Base-by-base conservation (phyloP, 805 yeast species). In the Deakozyma indianensis region DNA sequence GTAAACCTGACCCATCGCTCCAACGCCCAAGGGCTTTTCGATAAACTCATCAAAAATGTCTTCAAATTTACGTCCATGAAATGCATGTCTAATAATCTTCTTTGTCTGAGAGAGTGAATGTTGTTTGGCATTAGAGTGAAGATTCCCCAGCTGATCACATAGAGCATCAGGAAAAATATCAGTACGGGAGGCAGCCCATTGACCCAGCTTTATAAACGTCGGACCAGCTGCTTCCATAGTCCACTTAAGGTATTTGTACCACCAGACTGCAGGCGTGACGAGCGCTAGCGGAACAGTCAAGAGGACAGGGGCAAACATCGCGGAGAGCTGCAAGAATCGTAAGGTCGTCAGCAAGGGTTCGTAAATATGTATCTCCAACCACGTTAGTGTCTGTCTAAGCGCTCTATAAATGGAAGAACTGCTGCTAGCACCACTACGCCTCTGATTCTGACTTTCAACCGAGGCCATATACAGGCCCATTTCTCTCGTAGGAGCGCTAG, bases 131-230 rank as follows among this genome's bases (percentile, higher is more conserved):
- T 85, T 76, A 3, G 96, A 83, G 61, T 92, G 99, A 46, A 92
- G 65, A 22, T 73, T 65, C 7, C 84, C 75, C 53, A 92, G 64
- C 56, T 83, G 87, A 21, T 75, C 74, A 60, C 97, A 90, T 61
- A 90, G 64, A 35, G 74, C 83, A 42, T 65, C 67, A 2, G 95
- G 81, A 64, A 92, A 90, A 27, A 92, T 81, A 63, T 92, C 99
- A 0, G 94, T 84, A 61, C 99, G 74, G 9, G 95, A 83, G 2
- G 96, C 96, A 0, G 98, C 98, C 99, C 99, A 92, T 66, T 92
- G 99, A 2, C 97, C 98, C 47, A 92, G 71, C 61, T 68, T 67
- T 47, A 68, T 65, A 51, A 68, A 92, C 2, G 95, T 81, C 2
- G 97, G 95, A 0, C 98, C 98, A 0, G 95, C 96, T 16, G 67